Evolutionary conservation across 495 filamentous ascomycete genomes (phyloP), one percentile per base, ranked within the genome.

Genomic region (Penicillium paxilli): DNA sequence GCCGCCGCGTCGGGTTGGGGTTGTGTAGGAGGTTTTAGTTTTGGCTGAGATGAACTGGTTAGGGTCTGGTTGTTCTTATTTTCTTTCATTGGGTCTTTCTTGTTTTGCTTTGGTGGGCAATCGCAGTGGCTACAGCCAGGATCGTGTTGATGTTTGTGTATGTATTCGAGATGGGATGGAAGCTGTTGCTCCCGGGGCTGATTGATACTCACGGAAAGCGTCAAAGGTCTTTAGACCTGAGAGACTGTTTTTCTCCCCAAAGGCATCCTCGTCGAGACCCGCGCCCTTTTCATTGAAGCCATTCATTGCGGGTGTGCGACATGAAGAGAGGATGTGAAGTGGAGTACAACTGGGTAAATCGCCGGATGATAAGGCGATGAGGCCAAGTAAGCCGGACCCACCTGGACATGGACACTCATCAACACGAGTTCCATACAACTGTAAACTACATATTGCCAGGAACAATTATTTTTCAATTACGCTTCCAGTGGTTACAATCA

Each of bases 1-100:
- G 50, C 94, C 92, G 63, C 95, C 95, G 63, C 84, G 87, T 32
- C 86, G 82, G 44, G 90, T 89, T 49, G 83, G 84, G 24, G 88
- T 85, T 32, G 90, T 85, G 73, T 96, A 99, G 62, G 89, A 88
- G n/a, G 90, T 78, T 81, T 96, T 96, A 51, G 90, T 89, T 84
- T 99, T 99, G 41, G 94, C 92, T 97, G 60, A 44, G n/a, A 38
- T 21, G 3, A 5, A 16, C n/a, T 35, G 20, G 47, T 54, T 48
- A 60, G 58, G 10, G 32, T 19, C 20, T 40, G 35, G 17, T 45
- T 52, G 19, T 14, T 32, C n/a, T 32, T 32, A 32, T 32, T n/a
- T n/a, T n/a, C 30, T 32, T 32, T 32, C 11, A 32, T 32, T 5
- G 5, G n/a, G 30, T 12, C 11, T 32, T 2, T 32, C 10, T 4